Conservation (phyloP, 805 yeast species). For the Isabelozyma heimii region DNA sequence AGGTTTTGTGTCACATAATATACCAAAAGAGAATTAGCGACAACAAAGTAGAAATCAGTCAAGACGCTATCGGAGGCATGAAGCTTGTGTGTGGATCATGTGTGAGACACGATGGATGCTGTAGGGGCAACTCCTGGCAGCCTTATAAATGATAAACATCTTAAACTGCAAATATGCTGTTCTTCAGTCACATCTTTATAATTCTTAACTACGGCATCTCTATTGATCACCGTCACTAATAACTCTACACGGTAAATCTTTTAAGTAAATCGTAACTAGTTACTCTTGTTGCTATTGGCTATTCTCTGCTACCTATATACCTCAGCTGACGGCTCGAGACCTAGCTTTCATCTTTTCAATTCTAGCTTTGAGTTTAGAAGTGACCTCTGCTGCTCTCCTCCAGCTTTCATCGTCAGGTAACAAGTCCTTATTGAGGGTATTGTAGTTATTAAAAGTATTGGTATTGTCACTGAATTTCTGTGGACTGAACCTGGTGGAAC, state of each 20-base stretch:
- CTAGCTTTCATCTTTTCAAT: slow-evolving; percentile 87
- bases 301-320: slow-evolving; percentile 11
- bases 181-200: too few species aligned
- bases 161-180: too few species aligned
- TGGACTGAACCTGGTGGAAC: slow-evolving; percentile 9
- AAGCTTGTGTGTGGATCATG: too few species aligned
- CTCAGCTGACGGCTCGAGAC: slow-evolving; percentile 19
- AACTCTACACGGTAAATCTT: too few species aligned
- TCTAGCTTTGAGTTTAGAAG: slow-evolving; percentile 79
- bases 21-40: neutral
- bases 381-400: slow-evolving; percentile 88
- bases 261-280: too few species aligned
- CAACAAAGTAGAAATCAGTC: neutral
- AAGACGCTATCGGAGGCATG: too few species aligned
- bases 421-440: slow-evolving; percentile 21
- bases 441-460: slow-evolving; percentile 5
- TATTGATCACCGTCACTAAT: too few species aligned
- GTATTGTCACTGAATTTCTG: slow-evolving; percentile 13
- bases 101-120: too few species aligned
- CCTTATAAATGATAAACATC: too few species aligned
- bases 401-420: slow-evolving; percentile 67
- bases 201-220: too few species aligned
- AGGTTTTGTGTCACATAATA: neutral
- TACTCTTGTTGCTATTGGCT: slow-evolving; percentile 1
- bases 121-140: too few species aligned